Conservation (phyloP, 2,329 filamentous ascomycete species). For the Stagonosporopsis rhizophila region DNA sequence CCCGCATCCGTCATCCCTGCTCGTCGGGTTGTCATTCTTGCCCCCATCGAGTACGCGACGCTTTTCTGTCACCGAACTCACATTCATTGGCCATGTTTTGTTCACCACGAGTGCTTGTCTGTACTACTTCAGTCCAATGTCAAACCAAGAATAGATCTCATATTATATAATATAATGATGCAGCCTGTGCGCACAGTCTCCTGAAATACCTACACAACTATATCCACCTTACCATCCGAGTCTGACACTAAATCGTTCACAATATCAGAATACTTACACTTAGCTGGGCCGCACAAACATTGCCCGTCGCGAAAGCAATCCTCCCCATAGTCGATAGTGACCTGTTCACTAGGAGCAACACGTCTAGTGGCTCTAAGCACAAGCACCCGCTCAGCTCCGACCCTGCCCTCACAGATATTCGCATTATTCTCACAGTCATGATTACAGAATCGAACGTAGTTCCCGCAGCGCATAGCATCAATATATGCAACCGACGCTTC, state of each 20-base stretch:
- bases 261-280: conserved; percentile 7
- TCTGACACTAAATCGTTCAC: not conserved
- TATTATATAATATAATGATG: too few relatives aligned
- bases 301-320: not conserved
- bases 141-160: too few relatives aligned
- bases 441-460: conserved; percentile 20
- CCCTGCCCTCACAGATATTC: conserved; percentile 7
- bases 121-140: not conserved
- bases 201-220: too few relatives aligned
- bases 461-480: conserved; percentile 9
- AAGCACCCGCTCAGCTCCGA: conserved; percentile 3
- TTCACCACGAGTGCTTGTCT: too few relatives aligned
- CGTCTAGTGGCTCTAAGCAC: not conserved
- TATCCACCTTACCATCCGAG: not conserved
- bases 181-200: too few relatives aligned
- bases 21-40: conserved; percentile 5
- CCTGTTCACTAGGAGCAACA: not conserved
- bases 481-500: conserved; percentile 3
- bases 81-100: not conserved
- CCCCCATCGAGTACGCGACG: conserved; percentile 14
- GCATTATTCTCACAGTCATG: conserved; percentile 19
- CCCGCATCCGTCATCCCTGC: conserved; percentile 14
- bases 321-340: not conserved
- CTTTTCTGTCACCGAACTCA: not conserved
- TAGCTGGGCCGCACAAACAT: conserved; percentile 7